Base-by-base conservation (phyloP, 306 rosid genomes). In the Cicer bijugum region DNA sequence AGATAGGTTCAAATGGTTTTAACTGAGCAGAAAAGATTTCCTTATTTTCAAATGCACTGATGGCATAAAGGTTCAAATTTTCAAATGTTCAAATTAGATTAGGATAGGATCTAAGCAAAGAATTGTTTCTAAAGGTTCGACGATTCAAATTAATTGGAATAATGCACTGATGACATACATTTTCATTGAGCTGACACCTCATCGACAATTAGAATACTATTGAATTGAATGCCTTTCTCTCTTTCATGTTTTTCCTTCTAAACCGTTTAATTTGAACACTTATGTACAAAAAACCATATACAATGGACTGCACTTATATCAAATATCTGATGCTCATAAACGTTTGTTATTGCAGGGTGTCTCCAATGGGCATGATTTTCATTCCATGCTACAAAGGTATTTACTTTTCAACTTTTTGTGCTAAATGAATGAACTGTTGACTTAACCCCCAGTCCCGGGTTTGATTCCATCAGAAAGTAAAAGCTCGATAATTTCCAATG, bases 371-470 rank as follows among this genome's bases (percentile, higher is more conserved):
- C 80, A 91, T 94, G 99, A 81, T 90, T 78, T 94, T 94, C 86
- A 90, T 94, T 86, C 96, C 99, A 52, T 91, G 99, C 73, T 94
- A 87, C 89, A 89, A 90, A 91, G 99, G 97, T 94, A 80, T 55
- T 78, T 19, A 20, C 77, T 47, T 12, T 69, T 47, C 17, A 17
- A 0, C 39, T 7, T 28, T 33, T 55, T 33, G 50, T 12, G 35
- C 72, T 38, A 55, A 56, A 12, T 28, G 35, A 28, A 28, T 28
- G 35, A 28, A 28, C 35, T 0, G 5, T 28, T 28, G 35, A 4
- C 35, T 28, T 28, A 28, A 28, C 35, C 35, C 35, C 35, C 4
- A 28, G 5, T 28, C 33, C 35, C 1, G 5, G 35, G 35, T 28
- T 28, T 3, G 35, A 28, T 28, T 28, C 4, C 4, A 0, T 3